These are phyloP conservation scores for Dioscorea dumetorum DNA, from an alignment of 106 monocot genomes.

Conservation along the genomic window DNA sequence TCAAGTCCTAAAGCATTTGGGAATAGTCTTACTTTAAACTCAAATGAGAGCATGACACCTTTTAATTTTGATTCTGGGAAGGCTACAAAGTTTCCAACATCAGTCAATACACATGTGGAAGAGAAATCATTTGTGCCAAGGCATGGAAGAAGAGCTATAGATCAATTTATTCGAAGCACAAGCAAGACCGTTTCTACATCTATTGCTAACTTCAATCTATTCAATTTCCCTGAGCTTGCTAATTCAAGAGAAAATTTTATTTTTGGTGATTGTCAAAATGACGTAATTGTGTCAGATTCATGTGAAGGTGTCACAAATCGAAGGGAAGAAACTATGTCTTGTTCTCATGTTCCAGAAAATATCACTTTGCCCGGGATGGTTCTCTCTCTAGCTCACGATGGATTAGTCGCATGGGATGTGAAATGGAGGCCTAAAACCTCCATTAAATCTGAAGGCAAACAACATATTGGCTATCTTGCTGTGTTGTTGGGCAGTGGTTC, in stretches of 20 bases:
- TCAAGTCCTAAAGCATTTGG: neutral
- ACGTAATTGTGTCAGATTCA: no score
- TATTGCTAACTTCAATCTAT: neutral
- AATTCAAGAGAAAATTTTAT: no score
- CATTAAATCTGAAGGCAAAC: constrained; percentile 17
- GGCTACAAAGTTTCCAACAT: neutral
- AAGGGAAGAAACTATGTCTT: no score
- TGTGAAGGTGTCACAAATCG: no score
- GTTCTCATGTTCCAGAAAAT: constrained; percentile 20
- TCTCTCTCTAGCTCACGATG: constrained; percentile 79
- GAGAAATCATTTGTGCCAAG: constrained; percentile 13
- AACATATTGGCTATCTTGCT: constrained; percentile 77
- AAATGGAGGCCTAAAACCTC: constrained; percentile 71
- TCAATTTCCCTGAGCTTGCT: no score
- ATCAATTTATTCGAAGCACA: constrained; percentile 2
- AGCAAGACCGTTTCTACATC: neutral
- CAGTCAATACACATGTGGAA: constrained; percentile 3
- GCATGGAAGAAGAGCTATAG: constrained; percentile 26
- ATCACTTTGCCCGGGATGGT: constrained; percentile 56
- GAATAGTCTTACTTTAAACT: neutral
- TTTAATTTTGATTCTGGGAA: no score
- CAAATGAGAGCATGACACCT: neutral
- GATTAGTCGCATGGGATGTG: constrained; percentile 94
- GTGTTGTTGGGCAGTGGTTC: constrained; percentile 81
- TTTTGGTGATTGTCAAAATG: no score